Conservation (phyloP, 192 early-diverging fungal genomes). For the Gamsiella multidivaricata region DNA sequence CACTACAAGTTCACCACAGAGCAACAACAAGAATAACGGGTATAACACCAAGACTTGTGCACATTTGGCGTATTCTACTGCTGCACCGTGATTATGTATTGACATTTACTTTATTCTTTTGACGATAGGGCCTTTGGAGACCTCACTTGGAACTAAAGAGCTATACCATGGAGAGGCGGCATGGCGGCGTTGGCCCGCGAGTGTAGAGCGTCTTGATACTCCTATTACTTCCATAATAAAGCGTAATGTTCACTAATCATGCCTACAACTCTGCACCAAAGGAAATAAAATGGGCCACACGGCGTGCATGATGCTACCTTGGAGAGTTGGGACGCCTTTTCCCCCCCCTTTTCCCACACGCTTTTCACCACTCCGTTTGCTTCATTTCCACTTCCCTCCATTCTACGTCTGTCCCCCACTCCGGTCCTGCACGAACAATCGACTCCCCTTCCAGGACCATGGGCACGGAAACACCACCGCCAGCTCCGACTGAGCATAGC, state of each 20-base stretch:
- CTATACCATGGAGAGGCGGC: too few relatives aligned
- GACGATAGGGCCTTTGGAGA: slow-evolving; percentile 37
- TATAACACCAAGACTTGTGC: background rate
- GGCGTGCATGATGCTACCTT: too few relatives aligned
- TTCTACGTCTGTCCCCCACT: too few relatives aligned
- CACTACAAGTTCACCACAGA: slow-evolving; percentile 14
- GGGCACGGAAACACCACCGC: background rate
- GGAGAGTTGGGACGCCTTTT: background rate
- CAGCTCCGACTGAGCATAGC: background rate
- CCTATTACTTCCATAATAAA: too few relatives aligned
- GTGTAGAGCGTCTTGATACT: too few relatives aligned
- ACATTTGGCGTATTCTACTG: background rate
- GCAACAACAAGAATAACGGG: slow-evolving; percentile 43
- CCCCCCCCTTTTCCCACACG: too few relatives aligned
- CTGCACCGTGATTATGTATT: background rate
- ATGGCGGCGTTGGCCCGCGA: too few relatives aligned
- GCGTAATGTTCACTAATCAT: too few relatives aligned
- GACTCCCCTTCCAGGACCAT: too few relatives aligned
- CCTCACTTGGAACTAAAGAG: slow-evolving; percentile 40
- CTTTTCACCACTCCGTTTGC: too few relatives aligned
- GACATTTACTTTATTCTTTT: background rate
- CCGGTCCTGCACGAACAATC: too few relatives aligned
- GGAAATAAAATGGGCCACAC: background rate
- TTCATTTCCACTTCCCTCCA: too few relatives aligned
- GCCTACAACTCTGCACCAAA: background rate